Base-by-base conservation (phyloP, 257 asterid species). In the Knoxia roxburghii region DNA sequence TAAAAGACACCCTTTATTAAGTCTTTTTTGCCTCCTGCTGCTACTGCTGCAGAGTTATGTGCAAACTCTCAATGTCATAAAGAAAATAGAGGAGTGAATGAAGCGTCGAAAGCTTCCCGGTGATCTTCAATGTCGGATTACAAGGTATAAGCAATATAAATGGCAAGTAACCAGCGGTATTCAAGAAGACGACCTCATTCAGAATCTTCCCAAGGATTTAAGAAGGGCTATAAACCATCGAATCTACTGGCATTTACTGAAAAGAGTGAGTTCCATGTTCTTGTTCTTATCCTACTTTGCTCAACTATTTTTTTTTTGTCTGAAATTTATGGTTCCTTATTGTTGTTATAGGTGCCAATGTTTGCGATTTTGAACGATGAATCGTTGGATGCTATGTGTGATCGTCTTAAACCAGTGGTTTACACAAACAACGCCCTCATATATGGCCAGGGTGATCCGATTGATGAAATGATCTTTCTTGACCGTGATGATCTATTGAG, bases 81-180 rank as follows among this genome's bases (percentile, higher is more conserved):
- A 75, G 30, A 77, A 79, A 69, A 69, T 72, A 27, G 80, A 75
- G 62, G 78, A 79, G 35, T 79, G 83, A 80, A 79, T 79, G 83
- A 75, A 80, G 29, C 80, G 75, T 46, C 78, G 76, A 0, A 60
- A 75, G 78, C 80, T 79, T 17, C 83, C 83, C 13, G 76, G 75
- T 50, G 32, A 69, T 58, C 55, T 79, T 37, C 75, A 65, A 65
- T 68, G 39, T 29, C 75, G 81, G 35, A 73, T 79, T 33, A 70
- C 78, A 67, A 69, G 78, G 29, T 72, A 79, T 18, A 77, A 78
- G 45, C 77, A 71, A 71, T 70, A 74, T 48, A 74, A 76, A 71
- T 84, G 95, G 95, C 89, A 81, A 73, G 82, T 81, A 70, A 85
- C 83, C 50, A 76, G 89, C 72, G 91, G 95, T 0, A 91, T 87